phyloP scores from a whole-genome alignment of 495 filamentous ascomycete species.

The Penicillium paxilli region DNA sequence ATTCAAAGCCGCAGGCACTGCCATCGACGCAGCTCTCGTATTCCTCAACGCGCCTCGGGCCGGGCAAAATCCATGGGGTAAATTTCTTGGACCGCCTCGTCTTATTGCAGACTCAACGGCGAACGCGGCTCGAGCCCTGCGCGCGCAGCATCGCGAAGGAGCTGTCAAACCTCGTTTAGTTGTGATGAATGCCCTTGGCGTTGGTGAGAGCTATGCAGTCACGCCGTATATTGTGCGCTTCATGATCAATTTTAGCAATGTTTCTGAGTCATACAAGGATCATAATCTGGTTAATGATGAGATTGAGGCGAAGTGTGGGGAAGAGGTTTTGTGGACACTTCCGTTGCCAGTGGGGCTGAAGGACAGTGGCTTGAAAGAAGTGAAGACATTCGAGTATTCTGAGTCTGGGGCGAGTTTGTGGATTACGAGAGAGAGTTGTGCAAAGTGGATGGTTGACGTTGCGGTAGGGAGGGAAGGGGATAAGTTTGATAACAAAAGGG shows the following conservation, averaged over 20 bases:
- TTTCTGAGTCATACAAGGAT: slow-evolving; percentile 7
- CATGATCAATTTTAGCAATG: slow-evolving; percentile 7
- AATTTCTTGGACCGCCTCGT: slow-evolving; percentile 8
- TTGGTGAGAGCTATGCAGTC: slow-evolving; percentile 3
- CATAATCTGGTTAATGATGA: slow-evolving; percentile 10
- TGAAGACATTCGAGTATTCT: slow-evolving; percentile 7
- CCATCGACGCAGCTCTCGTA: slow-evolving; percentile 2
- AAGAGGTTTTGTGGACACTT: slow-evolving; percentile 6
- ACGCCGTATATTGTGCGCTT: slow-evolving; percentile 4
- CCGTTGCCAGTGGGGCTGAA: slow-evolving; percentile 1
- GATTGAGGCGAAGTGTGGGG: slow-evolving; percentile 8
- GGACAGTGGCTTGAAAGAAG: neutral
- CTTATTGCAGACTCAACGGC: slow-evolving; percentile 7
- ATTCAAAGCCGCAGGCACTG: slow-evolving; percentile 4
- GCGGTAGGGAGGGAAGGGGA: slow-evolving; percentile 2
- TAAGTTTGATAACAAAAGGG: slow-evolving; percentile 3
- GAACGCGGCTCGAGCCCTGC: neutral
- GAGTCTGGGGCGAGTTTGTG: slow-evolving; percentile 1
- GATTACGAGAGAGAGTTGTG: slow-evolving; percentile 13
- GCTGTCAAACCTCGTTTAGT: slow-evolving; percentile 5
- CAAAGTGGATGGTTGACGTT: slow-evolving; percentile 12
- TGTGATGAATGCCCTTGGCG: slow-evolving; percentile 12
- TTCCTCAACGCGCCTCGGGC: slow-evolving; percentile 4
- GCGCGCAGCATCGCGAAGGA: neutral
- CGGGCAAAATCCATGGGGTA: slow-evolving; percentile 8